Base-by-base conservation (phyloP, 2,329 filamentous ascomycete species). In the Pyricularia sp. region DNA sequence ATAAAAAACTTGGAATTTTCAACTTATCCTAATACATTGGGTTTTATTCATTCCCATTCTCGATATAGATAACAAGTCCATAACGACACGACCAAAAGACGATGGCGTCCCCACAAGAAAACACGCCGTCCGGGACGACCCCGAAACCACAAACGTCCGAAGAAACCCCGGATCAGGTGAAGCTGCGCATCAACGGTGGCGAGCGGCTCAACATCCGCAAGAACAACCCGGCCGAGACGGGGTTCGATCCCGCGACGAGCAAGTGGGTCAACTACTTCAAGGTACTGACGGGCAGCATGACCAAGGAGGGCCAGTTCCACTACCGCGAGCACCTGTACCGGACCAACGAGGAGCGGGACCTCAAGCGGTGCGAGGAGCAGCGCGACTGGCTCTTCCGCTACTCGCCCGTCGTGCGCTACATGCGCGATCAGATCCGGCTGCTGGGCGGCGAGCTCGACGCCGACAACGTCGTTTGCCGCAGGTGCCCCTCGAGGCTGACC, bases 221-320 rank as follows among this genome's bases (percentile, higher is more conserved):
- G 72, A 89, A 89, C 78, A 85, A 89, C 78, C 86, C 87, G 61
- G 77, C 81, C 70, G 82, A 84, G 71, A 89, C 87, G 26, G 86
- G 87, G 72, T 90, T 89, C 82, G 85, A 89, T 78, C 87, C 88
- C 67, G 74, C 82, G 73, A 83, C 82, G 64, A 79, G 80, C 71
- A 87, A 84, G 84, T 97, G 92, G 90, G 86, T 90, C 77, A 97
- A 92, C 82, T 91, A 93, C 82, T 97, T 96, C 85, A 87, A 87
- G 74, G 91, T 94, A 79, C 82, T 97, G 66, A 88, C 91, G 20
- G 91, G 92, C 69, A 83, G 85, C 74, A 89, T 95, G 81, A 90
- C 88, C 23, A 79, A 81, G 50, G 86, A 90, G 75, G 91, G 92
- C 67, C 81, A 85, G 72, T 87, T 90, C 76, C 86, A 91, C 80